Evolutionary conservation across 2,329 filamentous ascomycete species (phyloP), one percentile per base, ranked within the genome.

Genomic region (Alternaria alternata): DNA sequence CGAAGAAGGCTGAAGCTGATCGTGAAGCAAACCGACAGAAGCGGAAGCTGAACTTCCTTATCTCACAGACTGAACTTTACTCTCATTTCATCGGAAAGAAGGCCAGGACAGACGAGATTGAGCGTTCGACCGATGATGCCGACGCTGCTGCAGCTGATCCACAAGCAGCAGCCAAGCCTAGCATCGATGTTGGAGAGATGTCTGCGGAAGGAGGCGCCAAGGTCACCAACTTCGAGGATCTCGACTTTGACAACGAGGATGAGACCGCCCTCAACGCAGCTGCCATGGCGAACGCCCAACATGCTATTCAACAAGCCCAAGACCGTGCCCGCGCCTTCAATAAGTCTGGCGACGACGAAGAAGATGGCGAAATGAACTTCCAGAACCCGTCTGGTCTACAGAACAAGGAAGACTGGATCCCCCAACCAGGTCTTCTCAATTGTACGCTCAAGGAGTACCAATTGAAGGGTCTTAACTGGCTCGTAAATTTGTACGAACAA

Each of bases 21-120:
- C 93, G 96, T 67, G 95, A 99, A 86, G 93, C 95, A 16, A 96
- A 96, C 70, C 88, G 95, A 66, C 95, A 99, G 82, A 97, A 96
- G 87, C 89, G 95, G 73, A 99, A 99, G 83, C 91, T 99, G 78
- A 98, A 99, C 81, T 99, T 99, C 86, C 86, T 99, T 65, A 99
- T 99, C 79, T 97, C 94, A 1, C 95, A 99, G 81, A 99, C 95
- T 1, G 95, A 99, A 78, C 86, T 99, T 51, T 99, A 99, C 84
- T 98, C 94, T 42, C 95, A 99, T 84, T 99, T 99, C 80, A 97
- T 99, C 72, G 94, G 95, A 78, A 96, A 97, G 83, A 99, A 99
- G 84, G 96, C 98, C 81, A 97, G 97, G 82, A 98, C 94, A 1
- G 91, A 95, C 69, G 94, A 98, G 75, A 93, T 97, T 48, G 94